A percentile compares a stretch with the other conserved stretches of the same genome.
These are phyloP conservation scores for Paramecium sexaurelia DNA, from an alignment of 73 alveolate species.

Conservation along the genomic window DNA sequence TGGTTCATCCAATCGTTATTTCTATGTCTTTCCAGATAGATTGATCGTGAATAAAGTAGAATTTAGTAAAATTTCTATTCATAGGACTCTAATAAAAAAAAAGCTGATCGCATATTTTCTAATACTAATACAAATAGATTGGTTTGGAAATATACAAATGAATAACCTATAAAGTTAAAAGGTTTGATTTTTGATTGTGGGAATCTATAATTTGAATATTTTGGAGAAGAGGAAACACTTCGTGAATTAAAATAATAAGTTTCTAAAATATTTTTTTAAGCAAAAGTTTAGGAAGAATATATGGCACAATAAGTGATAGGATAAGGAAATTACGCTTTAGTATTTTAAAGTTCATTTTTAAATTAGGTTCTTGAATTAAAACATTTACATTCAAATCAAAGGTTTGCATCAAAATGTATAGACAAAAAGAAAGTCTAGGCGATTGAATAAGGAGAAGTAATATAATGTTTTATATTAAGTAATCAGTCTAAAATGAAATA, in stretches of 20 bases:
- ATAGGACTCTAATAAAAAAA: slow-evolving; percentile 19
- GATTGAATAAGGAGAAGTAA: slow-evolving; percentile 61
- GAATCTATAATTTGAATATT: neutral
- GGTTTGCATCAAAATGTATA: slow-evolving; percentile 64
- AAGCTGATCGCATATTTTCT: slow-evolving; percentile 35
- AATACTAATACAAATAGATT: neutral
- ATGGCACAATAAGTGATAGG: slow-evolving; percentile 36
- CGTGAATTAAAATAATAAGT: neutral
- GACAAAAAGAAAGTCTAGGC: slow-evolving; percentile 56
- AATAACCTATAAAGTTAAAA: neutral
- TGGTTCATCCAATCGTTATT: neutral
- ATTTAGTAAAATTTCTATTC: neutral
- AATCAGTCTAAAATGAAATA: slow-evolving; percentile 61
- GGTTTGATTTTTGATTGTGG: slow-evolving; percentile 12
- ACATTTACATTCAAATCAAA: slow-evolving; percentile 53
- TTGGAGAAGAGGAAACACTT: slow-evolving; percentile 33
- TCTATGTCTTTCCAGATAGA: neutral
- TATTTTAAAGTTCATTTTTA: neutral
- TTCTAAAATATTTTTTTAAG: neutral
- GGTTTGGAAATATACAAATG: slow-evolving; percentile 27
- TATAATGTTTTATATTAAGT: neutral
- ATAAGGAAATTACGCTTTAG: slow-evolving; percentile 52
- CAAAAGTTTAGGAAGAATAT: slow-evolving; percentile 47
- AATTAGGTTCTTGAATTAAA: slow-evolving; percentile 36
- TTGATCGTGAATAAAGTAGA: slow-evolving; percentile 29